Conservation (phyloP, 768 basidiomycete species). For the Paxillus rubicundulus region DNA sequence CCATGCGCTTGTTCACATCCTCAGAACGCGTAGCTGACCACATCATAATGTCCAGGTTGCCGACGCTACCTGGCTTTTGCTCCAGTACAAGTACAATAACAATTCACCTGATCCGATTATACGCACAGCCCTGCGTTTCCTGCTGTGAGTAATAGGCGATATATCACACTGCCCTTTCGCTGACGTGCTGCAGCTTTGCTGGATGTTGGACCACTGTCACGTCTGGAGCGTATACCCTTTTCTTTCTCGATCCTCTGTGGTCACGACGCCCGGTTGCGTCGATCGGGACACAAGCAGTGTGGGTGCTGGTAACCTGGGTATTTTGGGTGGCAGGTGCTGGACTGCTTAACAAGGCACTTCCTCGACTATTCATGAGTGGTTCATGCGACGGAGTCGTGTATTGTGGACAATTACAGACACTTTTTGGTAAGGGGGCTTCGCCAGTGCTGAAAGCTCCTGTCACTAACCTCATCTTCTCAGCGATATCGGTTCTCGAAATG, state of each 20-base stretch:
- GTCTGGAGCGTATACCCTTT: slow-evolving; percentile 49
- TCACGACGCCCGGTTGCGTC: slow-evolving; percentile 52
- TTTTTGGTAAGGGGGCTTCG: slow-evolving; percentile 46
- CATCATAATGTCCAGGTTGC: slow-evolving; percentile 39
- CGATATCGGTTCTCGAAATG: slow-evolving; percentile 54
- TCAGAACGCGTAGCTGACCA: slow-evolving; percentile 2
- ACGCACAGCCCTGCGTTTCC: slow-evolving; percentile 44
- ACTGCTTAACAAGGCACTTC: slow-evolving; percentile 48
- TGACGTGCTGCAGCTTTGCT: slow-evolving; percentile 42
- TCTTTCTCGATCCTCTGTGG: slow-evolving; percentile 61
- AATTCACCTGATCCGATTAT: slow-evolving; percentile 48
- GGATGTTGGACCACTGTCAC: slow-evolving; percentile 61
- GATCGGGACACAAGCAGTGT: slow-evolving; percentile 56
- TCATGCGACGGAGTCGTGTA: slow-evolving; percentile 46
- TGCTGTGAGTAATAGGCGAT: slow-evolving; percentile 41
- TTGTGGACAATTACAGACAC: slow-evolving; percentile 53
- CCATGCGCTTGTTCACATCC: not conserved
- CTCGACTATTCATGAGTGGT: slow-evolving; percentile 39
- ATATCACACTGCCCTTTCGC: slow-evolving; percentile 1
- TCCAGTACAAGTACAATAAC: slow-evolving; percentile 52
- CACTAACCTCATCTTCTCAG: slow-evolving; percentile 25
- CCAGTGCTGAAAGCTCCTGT: no score
- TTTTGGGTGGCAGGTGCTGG: slow-evolving; percentile 60
- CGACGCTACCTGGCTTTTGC: slow-evolving; percentile 54
- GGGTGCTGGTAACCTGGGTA: slow-evolving; percentile 57